phyloP scores from a whole-genome alignment of 2,329 filamentous ascomycete species.

The Penicillium sp. region DNA sequence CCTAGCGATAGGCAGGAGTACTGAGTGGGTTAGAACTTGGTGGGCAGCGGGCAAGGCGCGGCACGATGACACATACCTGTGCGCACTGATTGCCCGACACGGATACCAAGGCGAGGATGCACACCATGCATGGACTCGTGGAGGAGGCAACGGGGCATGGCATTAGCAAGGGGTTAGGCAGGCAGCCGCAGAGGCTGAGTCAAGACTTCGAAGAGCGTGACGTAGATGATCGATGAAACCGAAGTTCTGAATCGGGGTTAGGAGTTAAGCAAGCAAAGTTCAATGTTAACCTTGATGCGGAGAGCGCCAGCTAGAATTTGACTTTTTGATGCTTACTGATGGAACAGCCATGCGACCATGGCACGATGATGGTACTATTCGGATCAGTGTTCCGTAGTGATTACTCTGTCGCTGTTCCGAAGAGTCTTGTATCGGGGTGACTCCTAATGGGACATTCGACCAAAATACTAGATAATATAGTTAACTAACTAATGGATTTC shows the following conservation, averaged over 20 bases:
- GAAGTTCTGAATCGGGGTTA: neutral
- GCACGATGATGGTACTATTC: too few relatives aligned
- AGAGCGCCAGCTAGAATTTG: too few relatives aligned
- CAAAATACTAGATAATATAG: neutral
- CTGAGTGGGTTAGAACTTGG: neutral
- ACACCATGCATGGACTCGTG: neutral
- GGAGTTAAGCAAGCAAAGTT: neutral
- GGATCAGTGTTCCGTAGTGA: too few relatives aligned
- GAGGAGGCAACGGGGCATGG: neutral
- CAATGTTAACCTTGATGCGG: too few relatives aligned
- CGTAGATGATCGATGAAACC: neutral
- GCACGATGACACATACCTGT: neutral
- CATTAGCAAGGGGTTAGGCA: neutral
- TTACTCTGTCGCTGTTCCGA: too few relatives aligned
- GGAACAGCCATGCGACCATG: neutral
- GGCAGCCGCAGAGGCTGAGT: neutral
- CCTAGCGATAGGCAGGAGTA: neutral
- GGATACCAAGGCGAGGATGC: neutral
- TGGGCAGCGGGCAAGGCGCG: neutral
- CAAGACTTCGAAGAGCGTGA: neutral
- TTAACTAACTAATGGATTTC: neutral
- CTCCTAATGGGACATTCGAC: neutral
- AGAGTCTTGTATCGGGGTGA: neutral
- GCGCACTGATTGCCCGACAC: neutral
- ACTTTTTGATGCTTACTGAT: neutral